Base-by-base conservation (phyloP, 2,329 filamentous ascomycete genomes). In the Myriosclerotinia duriaeana region DNA sequence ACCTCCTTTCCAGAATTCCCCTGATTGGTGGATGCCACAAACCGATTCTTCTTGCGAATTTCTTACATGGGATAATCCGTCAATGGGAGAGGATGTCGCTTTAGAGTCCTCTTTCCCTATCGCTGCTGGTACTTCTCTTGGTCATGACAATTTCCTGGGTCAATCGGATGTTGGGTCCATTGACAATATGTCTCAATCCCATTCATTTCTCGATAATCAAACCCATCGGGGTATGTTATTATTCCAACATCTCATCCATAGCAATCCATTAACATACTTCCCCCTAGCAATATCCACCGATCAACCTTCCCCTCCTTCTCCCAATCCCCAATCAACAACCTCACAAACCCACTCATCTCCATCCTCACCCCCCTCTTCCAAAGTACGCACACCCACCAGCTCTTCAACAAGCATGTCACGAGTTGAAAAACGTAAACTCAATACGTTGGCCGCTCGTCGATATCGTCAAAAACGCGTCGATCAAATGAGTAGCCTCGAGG, bases 401-500 rank as follows among this genome's bases (percentile, higher is more conserved):
- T 34, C 65, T 42, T 50, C 66, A 50, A 34, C 44, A 30, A 34
- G 55, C 38, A 55, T 50, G 20, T 67, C 65, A 48, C 68, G 69
- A 56, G 63, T 75, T 44, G 68, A 75, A 44, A 90, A 90, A 76
- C 86, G 89, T 38, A 84, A 85, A 69, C 84, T 85, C 69, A 91
- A 91, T 76, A 91, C 88, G 17, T 81, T 89, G 69, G 88, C 89
- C n/a, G 89, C 89, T 40, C 83, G 87, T 69, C 87, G 88, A 69
- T 91, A 90, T 74, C 85, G 89, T 36, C 88, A 91, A 75, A 89
- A 89, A 76, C 85, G 87, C 55, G 81, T 90, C 44, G 88, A 91
- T 72, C 85, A 87, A 69, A 85, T 90, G 76, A 78, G 78, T 36
- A 83, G 85, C 68, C 80, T 91, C 42, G 88, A 91, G 76, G 76